These are phyloP conservation scores for Musa acuminata DNA, from an alignment of 176 grass and related monocot species.

Conservation along the genomic window DNA sequence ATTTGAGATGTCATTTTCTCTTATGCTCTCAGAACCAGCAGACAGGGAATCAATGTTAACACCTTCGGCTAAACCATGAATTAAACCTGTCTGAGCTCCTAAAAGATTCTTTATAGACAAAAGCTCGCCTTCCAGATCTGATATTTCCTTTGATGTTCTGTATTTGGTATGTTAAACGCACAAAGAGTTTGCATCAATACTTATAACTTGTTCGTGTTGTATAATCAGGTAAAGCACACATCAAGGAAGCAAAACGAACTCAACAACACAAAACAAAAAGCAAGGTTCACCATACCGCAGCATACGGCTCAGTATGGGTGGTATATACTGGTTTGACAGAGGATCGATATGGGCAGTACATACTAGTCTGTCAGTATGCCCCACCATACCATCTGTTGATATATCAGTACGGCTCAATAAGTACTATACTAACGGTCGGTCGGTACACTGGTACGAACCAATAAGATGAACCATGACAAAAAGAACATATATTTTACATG, in stretches of 20 bases:
- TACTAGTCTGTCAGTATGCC: too few species aligned
- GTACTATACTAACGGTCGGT: too few species aligned
- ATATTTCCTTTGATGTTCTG: conserved; percentile 98
- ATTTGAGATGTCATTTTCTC: conserved; percentile 41
- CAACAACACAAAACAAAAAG: not conserved
- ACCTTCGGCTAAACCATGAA: conserved; percentile 78
- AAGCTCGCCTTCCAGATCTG: conserved; percentile 93
- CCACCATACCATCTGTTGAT: too few species aligned
- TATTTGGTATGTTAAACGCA: conserved; percentile 1
- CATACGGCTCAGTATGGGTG: too few species aligned
- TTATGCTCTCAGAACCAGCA: conserved; percentile 38
- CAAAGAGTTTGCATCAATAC: not conserved
- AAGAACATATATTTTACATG: too few species aligned
- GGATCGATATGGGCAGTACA: too few species aligned
- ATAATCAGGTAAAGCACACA: not conserved
- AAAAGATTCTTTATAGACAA: conserved; percentile 87
- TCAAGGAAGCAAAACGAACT: not conserved
- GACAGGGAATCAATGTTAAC: conserved; percentile 66
- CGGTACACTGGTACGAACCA: too few species aligned
- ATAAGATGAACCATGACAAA: too few species aligned
- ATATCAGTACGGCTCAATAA: too few species aligned
- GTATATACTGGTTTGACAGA: too few species aligned
- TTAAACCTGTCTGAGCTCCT: conserved; percentile 65
- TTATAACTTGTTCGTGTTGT: not conserved
- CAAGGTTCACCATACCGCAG: too few species aligned